These are phyloP conservation scores for Calocera cornea DNA, from an alignment of 768 basidiomycete genomes.

Conservation along the genomic window DNA sequence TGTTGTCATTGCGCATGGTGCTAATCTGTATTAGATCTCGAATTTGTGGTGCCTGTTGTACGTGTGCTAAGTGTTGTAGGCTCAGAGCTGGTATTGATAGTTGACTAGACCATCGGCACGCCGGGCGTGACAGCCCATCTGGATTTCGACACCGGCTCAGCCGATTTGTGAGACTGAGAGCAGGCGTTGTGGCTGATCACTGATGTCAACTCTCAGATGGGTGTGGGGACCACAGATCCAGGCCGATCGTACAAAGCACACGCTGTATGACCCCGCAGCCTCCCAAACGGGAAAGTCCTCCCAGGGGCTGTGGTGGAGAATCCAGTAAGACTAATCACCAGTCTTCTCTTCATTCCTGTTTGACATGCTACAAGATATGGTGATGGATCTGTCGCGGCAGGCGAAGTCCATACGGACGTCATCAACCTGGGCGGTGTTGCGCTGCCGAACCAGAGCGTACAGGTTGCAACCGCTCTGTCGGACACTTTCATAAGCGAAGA, in stretches of 20 bases:
- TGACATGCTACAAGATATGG: no score
- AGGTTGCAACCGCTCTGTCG: slow-evolving; percentile 2
- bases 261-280: slow-evolving; percentile 3
- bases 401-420: slow-evolving; percentile 5
- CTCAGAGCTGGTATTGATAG: neutral
- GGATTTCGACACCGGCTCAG: slow-evolving; percentile 9
- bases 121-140: slow-evolving; percentile 1
- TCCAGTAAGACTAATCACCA: no score
- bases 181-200: no score
- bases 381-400: slow-evolving; percentile 5
- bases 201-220: no score
- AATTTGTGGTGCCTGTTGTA: slow-evolving; percentile 8
- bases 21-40: no score
- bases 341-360: no score
- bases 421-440: neutral
- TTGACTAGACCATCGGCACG: slow-evolving; percentile 3
- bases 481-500: neutral
- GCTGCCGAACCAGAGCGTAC: slow-evolving; percentile 5
- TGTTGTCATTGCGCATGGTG: no score
- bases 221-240: slow-evolving; percentile 1
- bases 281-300: slow-evolving; percentile 4
- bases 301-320: slow-evolving; percentile 3
- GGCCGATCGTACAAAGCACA: neutral
- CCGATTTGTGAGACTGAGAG: no score
- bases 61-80: neutral